Evolutionary conservation across 106 monocot genomes (phyloP).

Genomic region (Amphibolis antarctica): DNA sequence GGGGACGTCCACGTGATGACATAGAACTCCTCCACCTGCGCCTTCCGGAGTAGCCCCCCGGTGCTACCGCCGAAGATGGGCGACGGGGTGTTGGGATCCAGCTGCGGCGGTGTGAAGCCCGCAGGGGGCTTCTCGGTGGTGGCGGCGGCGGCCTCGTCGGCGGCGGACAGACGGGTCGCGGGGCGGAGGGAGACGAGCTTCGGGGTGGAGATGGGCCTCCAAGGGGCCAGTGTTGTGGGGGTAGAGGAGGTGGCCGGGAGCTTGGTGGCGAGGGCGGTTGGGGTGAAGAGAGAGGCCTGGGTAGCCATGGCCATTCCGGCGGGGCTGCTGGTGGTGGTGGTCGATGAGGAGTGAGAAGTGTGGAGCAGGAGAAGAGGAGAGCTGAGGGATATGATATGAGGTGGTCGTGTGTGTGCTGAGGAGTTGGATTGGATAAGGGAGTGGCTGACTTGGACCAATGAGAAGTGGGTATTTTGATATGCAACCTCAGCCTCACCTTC

Average conservation of each 20-base stretch:
- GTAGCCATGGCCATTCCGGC: slow-evolving; percentile 67
- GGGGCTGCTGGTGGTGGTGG: neutral
- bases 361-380: neutral
- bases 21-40: slow-evolving; percentile 94
- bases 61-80: slow-evolving; percentile 95
- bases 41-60: slow-evolving; percentile 86
- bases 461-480: slow-evolving; percentile 38
- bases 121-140: slow-evolving; percentile 23
- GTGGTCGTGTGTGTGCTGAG: neutral
- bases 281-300: slow-evolving; percentile 37
- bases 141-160: slow-evolving; percentile 8
- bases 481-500: neutral
- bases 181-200: slow-evolving; percentile 2
- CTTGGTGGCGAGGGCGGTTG: slow-evolving; percentile 20
- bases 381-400: neutral
- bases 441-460: slow-evolving; percentile 47
- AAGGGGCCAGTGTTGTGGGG: neutral
- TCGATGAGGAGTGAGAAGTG: neutral
- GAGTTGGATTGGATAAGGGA: slow-evolving; percentile 32
- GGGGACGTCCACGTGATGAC: slow-evolving; percentile 93
- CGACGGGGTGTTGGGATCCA: slow-evolving; percentile 85
- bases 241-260: slow-evolving; percentile 11
- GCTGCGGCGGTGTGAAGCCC: slow-evolving; percentile 81
- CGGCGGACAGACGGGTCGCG: neutral
- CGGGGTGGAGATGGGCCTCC: slow-evolving; percentile 5